A percentile compares a stretch with the other conserved stretches of the same genome.
Conservation (phyloP, 768 basidiomycete genomes). For the Podaxis rugospora region DNA sequence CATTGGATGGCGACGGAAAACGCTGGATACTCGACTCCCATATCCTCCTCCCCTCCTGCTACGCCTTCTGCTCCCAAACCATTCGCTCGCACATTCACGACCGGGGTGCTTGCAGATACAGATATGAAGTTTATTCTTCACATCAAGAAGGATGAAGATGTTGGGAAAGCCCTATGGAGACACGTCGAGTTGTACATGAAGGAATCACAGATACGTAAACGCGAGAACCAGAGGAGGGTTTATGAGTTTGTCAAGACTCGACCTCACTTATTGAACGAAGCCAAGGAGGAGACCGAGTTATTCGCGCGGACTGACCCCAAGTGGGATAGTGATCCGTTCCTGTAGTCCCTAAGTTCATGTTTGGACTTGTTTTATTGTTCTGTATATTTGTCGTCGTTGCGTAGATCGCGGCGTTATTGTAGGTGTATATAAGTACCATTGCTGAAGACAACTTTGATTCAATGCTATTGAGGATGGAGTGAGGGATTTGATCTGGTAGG, state of each 20-base stretch:
- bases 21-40: background rate
- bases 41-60: background rate
- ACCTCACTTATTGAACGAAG: background rate
- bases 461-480: too few relatives aligned
- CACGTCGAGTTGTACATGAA: background rate
- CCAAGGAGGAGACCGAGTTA: background rate
- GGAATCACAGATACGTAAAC: background rate
- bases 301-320: background rate
- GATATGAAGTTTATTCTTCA: background rate
- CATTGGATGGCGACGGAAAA: background rate
- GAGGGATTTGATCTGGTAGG: too few relatives aligned
- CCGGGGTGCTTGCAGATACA: background rate
- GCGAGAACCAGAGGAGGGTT: constrained; percentile 3
- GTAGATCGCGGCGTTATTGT: background rate
- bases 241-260: constrained; percentile 1
- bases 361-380: background rate
- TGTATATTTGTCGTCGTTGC: background rate
- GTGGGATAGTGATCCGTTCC: background rate
- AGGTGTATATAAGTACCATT: too few relatives aligned
- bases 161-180: background rate
- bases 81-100: background rate
- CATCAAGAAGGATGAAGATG: constrained; percentile 1
- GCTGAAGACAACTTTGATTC: too few relatives aligned
- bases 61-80: background rate
- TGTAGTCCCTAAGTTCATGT: background rate